Evolutionary conservation across 495 filamentous ascomycete genomes (phyloP).

Genomic region (Jackrogersella multiformis): DNA sequence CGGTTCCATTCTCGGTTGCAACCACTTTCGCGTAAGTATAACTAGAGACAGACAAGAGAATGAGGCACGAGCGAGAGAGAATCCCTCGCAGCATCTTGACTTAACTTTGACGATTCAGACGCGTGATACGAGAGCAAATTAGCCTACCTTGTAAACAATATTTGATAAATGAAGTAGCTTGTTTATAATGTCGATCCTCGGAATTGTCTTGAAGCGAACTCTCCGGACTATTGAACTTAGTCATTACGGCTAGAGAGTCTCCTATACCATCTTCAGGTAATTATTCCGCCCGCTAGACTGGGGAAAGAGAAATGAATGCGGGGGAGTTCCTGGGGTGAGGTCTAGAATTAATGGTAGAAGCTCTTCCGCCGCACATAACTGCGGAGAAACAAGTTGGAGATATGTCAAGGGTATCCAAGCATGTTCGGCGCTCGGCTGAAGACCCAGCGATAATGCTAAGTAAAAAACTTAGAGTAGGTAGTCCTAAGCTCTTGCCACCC

Average conservation of each 20-base stretch:
- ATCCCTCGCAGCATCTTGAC: slow-evolving; percentile 31
- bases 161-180: slow-evolving; percentile 34
- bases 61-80: slow-evolving; percentile 28
- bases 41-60: slow-evolving; percentile 24
- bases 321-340: slow-evolving; percentile 41
- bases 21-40: slow-evolving; percentile 34
- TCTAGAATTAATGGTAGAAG: slow-evolving; percentile 23
- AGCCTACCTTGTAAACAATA: slow-evolving; percentile 29
- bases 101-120: slow-evolving; percentile 22
- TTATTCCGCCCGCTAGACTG: slow-evolving; percentile 37
- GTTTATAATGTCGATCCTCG: slow-evolving; percentile 43
- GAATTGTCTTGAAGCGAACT: slow-evolving; percentile 33
- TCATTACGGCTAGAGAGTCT: slow-evolving; percentile 10
- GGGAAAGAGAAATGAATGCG: slow-evolving; percentile 32
- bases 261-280: slow-evolving; percentile 28
- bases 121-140: slow-evolving; percentile 35
- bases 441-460: slow-evolving; percentile 22
- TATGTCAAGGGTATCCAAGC: slow-evolving; percentile 24
- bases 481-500: background rate
- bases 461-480: background rate
- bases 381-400: slow-evolving; percentile 36
- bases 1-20: slow-evolving; percentile 38
- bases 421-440: slow-evolving; percentile 37
- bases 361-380: slow-evolving; percentile 35
- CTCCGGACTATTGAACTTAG: slow-evolving; percentile 9